phyloP scores from a whole-genome alignment of 371 early-diverging fungal species.

The Rhizopus arrhizus region DNA sequence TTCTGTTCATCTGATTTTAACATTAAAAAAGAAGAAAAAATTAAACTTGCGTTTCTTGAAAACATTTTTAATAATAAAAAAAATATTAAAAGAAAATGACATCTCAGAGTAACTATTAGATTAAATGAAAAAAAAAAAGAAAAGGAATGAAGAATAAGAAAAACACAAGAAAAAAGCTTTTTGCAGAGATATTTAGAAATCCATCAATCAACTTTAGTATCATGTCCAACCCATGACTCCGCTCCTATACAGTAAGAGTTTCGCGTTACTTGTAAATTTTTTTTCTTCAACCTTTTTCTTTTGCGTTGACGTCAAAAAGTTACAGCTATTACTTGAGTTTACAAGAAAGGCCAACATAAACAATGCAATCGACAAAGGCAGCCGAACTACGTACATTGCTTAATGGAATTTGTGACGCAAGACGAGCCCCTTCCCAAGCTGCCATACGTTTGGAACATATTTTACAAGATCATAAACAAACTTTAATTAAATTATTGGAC shows the following conservation, averaged over 20 bases:
- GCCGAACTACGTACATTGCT: conserved; percentile 19
- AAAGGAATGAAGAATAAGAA: too few relatives aligned
- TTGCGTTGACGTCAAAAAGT: too few relatives aligned
- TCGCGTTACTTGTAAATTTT: conserved; percentile 11
- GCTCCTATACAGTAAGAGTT: not conserved
- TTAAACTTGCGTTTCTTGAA: not conserved
- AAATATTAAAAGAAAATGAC: too few relatives aligned
- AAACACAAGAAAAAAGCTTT: too few relatives aligned
- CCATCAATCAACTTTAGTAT: too few relatives aligned
- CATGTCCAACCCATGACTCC: too few relatives aligned
- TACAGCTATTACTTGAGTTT: not conserved
- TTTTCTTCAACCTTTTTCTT: conserved; percentile 2
- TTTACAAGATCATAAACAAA: conserved; percentile 10
- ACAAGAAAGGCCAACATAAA: not conserved
- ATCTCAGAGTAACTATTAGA: too few relatives aligned
- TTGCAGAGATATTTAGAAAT: too few relatives aligned
- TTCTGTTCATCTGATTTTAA: not conserved
- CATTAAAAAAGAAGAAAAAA: not conserved
- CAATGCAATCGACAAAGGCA: conserved; percentile 10
- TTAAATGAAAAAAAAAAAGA: too few relatives aligned
- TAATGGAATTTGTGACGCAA: conserved; percentile 18
- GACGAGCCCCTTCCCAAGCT: not conserved
- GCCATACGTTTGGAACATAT: conserved; percentile 13
- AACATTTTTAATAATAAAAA: too few relatives aligned
- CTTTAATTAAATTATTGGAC: conserved; percentile 32